A percentile compares a stretch with the other conserved stretches of the same genome.
These are phyloP conservation scores for Corymbia citriodora DNA, from an alignment of 441 rosid genomes.

Conservation along the genomic window DNA sequence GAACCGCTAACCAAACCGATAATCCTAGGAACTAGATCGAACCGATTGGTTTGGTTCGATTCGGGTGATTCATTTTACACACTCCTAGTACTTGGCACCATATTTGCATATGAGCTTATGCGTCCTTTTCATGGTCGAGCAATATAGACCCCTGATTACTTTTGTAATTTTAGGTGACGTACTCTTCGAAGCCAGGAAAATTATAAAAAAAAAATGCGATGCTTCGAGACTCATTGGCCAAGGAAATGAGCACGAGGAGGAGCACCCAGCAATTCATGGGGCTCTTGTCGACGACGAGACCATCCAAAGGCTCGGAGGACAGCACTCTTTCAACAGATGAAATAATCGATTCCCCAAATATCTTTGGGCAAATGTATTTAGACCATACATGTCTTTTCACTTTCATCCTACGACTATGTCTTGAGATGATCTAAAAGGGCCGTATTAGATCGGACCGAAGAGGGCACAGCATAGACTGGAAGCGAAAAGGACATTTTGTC, in stretches of 20 bases:
- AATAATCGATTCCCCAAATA: too few species aligned
- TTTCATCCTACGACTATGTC: too few species aligned
- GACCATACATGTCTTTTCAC: not conserved
- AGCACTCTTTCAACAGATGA: too few species aligned
- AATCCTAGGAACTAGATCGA: too few species aligned
- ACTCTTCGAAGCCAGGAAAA: not conserved
- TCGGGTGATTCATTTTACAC: too few species aligned
- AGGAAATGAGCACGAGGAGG: too few species aligned
- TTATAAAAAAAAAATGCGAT: not conserved
- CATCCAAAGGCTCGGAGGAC: too few species aligned
- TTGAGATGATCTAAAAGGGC: not conserved
- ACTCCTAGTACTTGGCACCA: rapidly evolving
- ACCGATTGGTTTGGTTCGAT: too few species aligned
- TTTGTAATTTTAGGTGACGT: not conserved
- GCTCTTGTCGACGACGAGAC: not conserved
- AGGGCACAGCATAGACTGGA: not conserved
- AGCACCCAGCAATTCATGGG: too few species aligned
- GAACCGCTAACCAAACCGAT: too few species aligned
- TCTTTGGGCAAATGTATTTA: too few species aligned
- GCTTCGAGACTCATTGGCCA: too few species aligned
- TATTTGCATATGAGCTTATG: not conserved
- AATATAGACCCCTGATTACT: not conserved
- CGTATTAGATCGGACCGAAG: not conserved
- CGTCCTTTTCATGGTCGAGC: not conserved
- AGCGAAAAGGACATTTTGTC: not conserved